These are phyloP conservation scores for Xylaria polymorpha DNA, from an alignment of 2,329 filamentous ascomycete genomes.

Conservation along the genomic window DNA sequence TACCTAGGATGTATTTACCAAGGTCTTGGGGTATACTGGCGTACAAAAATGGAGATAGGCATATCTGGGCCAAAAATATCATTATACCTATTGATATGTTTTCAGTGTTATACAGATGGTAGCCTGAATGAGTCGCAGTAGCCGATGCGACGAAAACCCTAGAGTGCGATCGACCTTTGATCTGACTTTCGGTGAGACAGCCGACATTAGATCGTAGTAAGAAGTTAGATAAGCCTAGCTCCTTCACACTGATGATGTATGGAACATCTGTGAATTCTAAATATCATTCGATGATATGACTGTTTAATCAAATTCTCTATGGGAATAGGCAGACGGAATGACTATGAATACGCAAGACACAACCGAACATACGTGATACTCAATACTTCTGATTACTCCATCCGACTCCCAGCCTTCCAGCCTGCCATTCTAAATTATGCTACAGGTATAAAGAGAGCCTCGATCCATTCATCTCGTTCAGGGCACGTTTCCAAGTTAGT, in stretches of 20 bases:
- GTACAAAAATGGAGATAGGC: neutral
- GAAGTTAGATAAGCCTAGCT: neutral
- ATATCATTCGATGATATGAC: neutral
- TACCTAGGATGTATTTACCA: neutral
- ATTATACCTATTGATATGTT: no score
- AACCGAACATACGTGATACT: slow-evolving; percentile 10
- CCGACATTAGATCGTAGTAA: neutral
- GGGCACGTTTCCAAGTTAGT: slow-evolving; percentile 25
- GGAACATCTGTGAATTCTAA: neutral
- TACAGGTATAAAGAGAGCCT: slow-evolving; percentile 38
- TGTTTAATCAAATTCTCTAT: slow-evolving; percentile 13
- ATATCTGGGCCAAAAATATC: no score
- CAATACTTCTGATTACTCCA: slow-evolving; percentile 38
- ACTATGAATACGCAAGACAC: slow-evolving; percentile 23
- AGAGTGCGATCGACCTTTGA: neutral
- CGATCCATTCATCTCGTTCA: slow-evolving; percentile 19
- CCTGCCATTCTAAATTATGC: slow-evolving; percentile 42
- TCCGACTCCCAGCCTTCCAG: slow-evolving; percentile 29
- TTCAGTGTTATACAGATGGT: no score
- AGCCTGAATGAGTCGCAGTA: no score
- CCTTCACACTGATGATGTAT: neutral
- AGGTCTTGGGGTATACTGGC: neutral
- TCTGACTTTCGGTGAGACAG: neutral
- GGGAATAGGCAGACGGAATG: slow-evolving; percentile 8
- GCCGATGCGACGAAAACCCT: neutral